Percentiles rank a stretch among this genome's conserved stretches.
These are phyloP conservation scores for Cornus florida DNA, from an alignment of 148 eudicot species.

Conservation along the genomic window DNA sequence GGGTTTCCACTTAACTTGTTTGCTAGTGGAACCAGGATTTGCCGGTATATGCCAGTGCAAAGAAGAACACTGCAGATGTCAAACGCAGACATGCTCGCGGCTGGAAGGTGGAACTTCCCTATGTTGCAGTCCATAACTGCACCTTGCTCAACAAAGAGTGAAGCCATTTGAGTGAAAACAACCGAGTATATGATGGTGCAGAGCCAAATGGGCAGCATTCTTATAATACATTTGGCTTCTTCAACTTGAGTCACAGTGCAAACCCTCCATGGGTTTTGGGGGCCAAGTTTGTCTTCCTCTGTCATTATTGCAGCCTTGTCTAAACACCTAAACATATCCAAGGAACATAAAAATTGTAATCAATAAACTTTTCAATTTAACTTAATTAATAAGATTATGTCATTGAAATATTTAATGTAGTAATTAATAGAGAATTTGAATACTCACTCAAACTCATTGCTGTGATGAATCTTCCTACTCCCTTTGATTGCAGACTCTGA, in stretches of 20 bases:
- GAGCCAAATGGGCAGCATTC: slow-evolving; percentile 81
- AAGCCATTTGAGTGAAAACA: slow-evolving; percentile 96
- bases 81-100: slow-evolving; percentile 86
- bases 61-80: slow-evolving; percentile 80
- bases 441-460: slow-evolving; percentile 46
- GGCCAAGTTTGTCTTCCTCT: slow-evolving; percentile 29
- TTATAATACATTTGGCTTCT: slow-evolving; percentile 85
- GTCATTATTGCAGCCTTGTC: slow-evolving; percentile 88
- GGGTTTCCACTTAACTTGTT: slow-evolving; percentile 58
- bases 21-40: slow-evolving; percentile 56
- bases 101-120: slow-evolving; percentile 59
- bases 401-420: no score
- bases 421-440: background rate
- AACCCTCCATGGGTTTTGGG: slow-evolving; percentile 62
- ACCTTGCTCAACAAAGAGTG: slow-evolving; percentile 94
- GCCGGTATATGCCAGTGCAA: slow-evolving; percentile 63
- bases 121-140: slow-evolving; percentile 60
- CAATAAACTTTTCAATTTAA: no score
- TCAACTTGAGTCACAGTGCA: slow-evolving; percentile 92
- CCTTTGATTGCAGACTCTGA: slow-evolving; percentile 86
- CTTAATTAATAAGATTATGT: no score
- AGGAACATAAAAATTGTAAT: no score
- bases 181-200: slow-evolving; percentile 93
- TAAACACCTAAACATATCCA: slow-evolving; percentile 37
- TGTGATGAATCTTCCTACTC: slow-evolving; percentile 75